Base-by-base conservation (phyloP, 1,139 yeast species). In the Nakaseomyces kungkrabaensis region DNA sequence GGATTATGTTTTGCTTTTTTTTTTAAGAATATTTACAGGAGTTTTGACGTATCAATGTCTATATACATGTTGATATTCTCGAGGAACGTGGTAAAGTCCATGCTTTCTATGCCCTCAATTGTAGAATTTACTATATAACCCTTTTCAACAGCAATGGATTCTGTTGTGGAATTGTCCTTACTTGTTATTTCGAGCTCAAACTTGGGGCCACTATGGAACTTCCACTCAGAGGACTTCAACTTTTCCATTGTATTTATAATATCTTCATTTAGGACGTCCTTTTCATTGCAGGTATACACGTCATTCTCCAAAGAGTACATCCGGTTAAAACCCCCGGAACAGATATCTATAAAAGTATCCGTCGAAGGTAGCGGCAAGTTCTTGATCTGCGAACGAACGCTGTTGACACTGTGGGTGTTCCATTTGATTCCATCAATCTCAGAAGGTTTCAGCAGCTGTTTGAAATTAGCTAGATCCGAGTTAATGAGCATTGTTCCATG, bases 401-500 rank as follows among this genome's bases (percentile, higher is more conserved):
- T 86, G 33, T 76, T 79, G 1, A 90, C 87, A 9, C 85, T 80
- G 45, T 74, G 73, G 11, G 90, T 81, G 27, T 72, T 75, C 42
- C 72, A 63, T 10, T 80, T 56, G 0, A 84, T 79, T 40, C 74
- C 66, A n/a, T 68, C 61, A 1, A 67, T 58, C 9, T 68, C 68
- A 41, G 73, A 73, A 17, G 85, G 67, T 50, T 76, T 76, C 51
- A 92, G 70, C 10, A 88, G 63, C 29, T 78, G 72, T 1, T 81
- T 72, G 53, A 92, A 71, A 1, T 74, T 68, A 27, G 73, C 74
- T 32, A 94, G 68, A 46, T 81, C 72, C 51, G 95, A 82, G 50
- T 77, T 71, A 22, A 94, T 70, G 10, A 94, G 72, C 97, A 94
- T 88, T 0, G 99, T 94, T 0, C 97, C 98, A 68, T 94, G 99